These are phyloP conservation scores for Agaricus subrufescens DNA, from an alignment of 768 basidiomycete genomes.

Conservation along the genomic window DNA sequence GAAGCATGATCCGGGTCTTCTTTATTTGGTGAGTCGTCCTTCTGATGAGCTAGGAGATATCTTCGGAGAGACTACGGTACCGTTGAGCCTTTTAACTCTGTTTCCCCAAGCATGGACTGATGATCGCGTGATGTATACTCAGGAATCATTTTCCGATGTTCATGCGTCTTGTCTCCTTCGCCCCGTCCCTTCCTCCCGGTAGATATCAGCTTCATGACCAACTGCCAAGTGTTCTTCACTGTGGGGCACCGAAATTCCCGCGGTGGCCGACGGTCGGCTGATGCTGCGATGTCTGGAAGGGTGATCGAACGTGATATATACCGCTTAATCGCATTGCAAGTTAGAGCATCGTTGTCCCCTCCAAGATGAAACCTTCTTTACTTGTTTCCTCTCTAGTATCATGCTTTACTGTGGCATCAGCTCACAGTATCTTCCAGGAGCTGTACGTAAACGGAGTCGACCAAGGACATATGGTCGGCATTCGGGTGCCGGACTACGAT, in stretches of 20 bases:
- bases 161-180: not conserved
- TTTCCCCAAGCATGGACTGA: not conserved
- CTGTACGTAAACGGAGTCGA: constrained; percentile 47
- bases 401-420: constrained; percentile 30
- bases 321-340: not conserved
- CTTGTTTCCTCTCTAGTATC: constrained; percentile 22
- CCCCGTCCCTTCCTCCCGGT: not conserved
- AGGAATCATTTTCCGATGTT: not conserved
- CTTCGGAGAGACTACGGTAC: constrained; percentile 7
- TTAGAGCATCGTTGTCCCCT: not conserved
- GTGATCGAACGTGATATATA: not conserved
- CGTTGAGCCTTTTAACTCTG: no score
- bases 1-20: no score
- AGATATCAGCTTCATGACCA: not conserved
- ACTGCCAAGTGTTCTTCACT: not conserved
- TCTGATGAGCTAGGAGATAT: not conserved
- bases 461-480: constrained; percentile 37
- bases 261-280: not conserved
- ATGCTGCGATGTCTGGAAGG: not conserved
- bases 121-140: not conserved
- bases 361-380: constrained; percentile 20
- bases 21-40: no score
- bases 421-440: constrained; percentile 54
- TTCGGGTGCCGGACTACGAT: constrained; percentile 40
- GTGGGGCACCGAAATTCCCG: not conserved